phyloP scores from a whole-genome alignment of 2,329 filamentous ascomycete species.

The Pseudogymnoascus sp. region DNA sequence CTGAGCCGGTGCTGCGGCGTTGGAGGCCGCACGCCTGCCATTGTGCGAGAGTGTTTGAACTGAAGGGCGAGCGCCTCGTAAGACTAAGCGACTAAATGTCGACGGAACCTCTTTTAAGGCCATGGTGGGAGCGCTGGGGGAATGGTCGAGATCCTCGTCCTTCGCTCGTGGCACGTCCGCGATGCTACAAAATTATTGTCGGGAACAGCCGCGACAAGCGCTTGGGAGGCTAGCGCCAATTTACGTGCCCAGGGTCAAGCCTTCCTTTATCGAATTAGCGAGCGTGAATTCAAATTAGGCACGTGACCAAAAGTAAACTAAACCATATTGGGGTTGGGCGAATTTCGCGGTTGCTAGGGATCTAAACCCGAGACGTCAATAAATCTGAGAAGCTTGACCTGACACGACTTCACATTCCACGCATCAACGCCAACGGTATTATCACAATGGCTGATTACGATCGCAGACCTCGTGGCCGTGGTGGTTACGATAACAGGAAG shows the following conservation, averaged over 20 bases:
- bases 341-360: constrained; percentile 9
- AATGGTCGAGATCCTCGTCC: constrained; percentile 1
- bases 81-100: constrained; percentile 23
- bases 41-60: constrained; percentile 14
- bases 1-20: constrained; percentile 20
- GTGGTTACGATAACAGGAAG: constrained; percentile 59
- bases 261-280: not conserved
- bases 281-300: not conserved
- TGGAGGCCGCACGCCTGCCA: constrained; percentile 25
- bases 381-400: constrained; percentile 7
- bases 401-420: constrained; percentile 7
- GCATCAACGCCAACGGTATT: constrained; percentile 11
- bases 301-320: not conserved
- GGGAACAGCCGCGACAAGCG: constrained; percentile 10
- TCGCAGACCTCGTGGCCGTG: constrained; percentile 28
- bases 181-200: constrained; percentile 12
- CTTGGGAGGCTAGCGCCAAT: not conserved
- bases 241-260: not conserved
- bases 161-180: not conserved
- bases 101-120: constrained; percentile 28
- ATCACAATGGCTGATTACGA: constrained; percentile 47
- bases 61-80: constrained; percentile 20
- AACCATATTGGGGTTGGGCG: not conserved
- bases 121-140: constrained; percentile 21
- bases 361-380: constrained; percentile 10